Evolutionary conservation across 257 asterid genomes (phyloP).

Genomic region (Penstemon eatonii): DNA sequence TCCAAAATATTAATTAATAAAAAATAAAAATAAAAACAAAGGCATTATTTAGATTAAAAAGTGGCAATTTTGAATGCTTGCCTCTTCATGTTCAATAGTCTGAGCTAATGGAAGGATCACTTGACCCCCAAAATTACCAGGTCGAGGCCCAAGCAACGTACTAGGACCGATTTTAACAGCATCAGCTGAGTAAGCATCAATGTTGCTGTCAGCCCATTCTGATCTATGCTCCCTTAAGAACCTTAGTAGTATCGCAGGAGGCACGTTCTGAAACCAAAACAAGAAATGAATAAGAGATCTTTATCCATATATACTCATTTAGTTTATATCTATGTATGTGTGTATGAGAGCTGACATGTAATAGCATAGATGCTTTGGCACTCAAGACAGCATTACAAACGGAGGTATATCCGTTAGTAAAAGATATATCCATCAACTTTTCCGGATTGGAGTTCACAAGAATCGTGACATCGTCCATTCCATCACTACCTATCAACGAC

Average conservation of each 20-base stretch:
- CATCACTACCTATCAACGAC: conserved; percentile 72
- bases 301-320: no score
- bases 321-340: not conserved
- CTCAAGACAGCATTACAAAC: conserved; percentile 70
- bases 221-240: conserved; percentile 88
- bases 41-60: not conserved
- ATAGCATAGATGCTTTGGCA: conserved; percentile 91
- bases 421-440: conserved; percentile 67
- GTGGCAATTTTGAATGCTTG: conserved; percentile 31
- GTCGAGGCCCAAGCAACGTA: conserved; percentile 57
- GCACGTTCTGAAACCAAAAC: conserved; percentile 61
- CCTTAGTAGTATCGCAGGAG: conserved; percentile 83
- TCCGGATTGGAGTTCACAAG: conserved; percentile 79
- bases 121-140: conserved; percentile 73
- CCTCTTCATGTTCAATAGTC: conserved; percentile 93
- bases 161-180: conserved; percentile 72
- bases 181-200: conserved; percentile 79
- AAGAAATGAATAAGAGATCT: conserved; percentile 3
- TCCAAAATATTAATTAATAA: not conserved
- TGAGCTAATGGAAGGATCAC: conserved; percentile 85
- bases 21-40: not conserved
- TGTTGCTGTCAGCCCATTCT: conserved; percentile 88
- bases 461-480: conserved; percentile 75
- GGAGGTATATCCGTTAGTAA: conserved; percentile 62
- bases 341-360: conserved; percentile 52